Base-by-base conservation (phyloP, 768 basidiomycete genomes). In the Leccinum uliginosum region DNA sequence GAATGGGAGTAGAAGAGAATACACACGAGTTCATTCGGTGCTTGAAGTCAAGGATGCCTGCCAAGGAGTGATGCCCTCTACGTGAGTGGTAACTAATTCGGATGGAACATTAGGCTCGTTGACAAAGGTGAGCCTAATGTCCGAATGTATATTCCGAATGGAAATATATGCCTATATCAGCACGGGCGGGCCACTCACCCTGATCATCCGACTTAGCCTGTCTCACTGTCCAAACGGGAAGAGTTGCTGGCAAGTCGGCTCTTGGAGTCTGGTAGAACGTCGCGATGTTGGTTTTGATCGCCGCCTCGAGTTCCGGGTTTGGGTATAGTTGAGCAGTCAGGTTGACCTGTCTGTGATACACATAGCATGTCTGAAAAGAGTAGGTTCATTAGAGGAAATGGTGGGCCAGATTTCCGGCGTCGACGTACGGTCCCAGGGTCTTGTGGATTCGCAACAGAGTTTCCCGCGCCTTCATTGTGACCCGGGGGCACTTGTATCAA, bases 11-110 rank as follows among this genome's bases (percentile, higher is more conserved):
- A 47, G 48, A 27, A 47, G 32, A 51, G 45, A 46, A 49, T 49
- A 74, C 84, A 61, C 62, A 92, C 93, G 75, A 77, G 30, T 81
- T 76, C 48, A 91, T 65, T 56, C 78, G 78, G 27, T 79, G 79
- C 65, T 86, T 91, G 74, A 90, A 93, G 40, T 86, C 82, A 21
- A 94, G 68, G 45, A 85, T 76, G 50, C 92, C 70, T 98, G 95
- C 91, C 92, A 93, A 17, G 83, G 79, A 0, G 86, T 89, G 50
- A 88, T 73, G 38, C 73, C 73, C n/a, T 66, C 70, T 53, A 65
- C 63, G 14, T 34, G 44, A 54, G 60, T 63, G 1, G 55, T 61
- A 29, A 71, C 54, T 6, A 74, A 69, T 2, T 65, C 48, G 7
- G 67, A 71, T 8, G 87, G 93, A 44, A 90, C 78, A 19, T 65